Conservation (phyloP, 2,329 filamentous ascomycete genomes). For the Epichloe amarillans region DNA sequence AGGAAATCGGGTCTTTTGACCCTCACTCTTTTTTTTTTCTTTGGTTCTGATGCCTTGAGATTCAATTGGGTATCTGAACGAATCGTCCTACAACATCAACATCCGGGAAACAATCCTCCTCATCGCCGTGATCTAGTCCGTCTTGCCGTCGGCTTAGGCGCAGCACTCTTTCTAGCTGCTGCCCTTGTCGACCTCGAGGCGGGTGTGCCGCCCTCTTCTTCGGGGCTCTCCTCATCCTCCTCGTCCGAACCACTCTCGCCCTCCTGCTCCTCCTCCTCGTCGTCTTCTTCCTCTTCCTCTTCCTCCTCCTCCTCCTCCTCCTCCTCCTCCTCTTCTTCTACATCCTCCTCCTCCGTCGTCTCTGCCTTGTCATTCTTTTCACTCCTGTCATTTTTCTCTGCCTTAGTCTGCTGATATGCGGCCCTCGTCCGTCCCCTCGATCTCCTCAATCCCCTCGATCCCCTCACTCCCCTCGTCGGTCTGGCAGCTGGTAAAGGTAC, state of each 20-base stretch:
- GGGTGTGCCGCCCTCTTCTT: conserved; percentile 17
- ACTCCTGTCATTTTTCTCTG: conserved; percentile 12
- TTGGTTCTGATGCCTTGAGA: not conserved
- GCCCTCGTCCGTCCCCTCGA: conserved; percentile 30
- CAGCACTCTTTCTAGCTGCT: conserved; percentile 1
- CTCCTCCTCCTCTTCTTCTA: conserved; percentile 19
- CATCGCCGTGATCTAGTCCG: conserved; percentile 5
- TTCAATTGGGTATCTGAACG: not conserved
- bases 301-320: conserved; percentile 22
- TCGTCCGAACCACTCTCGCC: conserved; percentile 15
- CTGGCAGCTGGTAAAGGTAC: conserved; percentile 21
- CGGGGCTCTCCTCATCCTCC: conserved; percentile 16
- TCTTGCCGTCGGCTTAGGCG: conserved; percentile 2
- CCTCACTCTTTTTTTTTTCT: not conserved
- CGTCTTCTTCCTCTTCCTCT: conserved; percentile 12
- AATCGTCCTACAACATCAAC: not conserved
- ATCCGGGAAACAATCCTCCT: not conserved
- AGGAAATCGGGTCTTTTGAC: not conserved
- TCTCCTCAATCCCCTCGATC: conserved; percentile 20
- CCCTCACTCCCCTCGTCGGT: conserved; percentile 29
- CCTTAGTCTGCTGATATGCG: conserved; percentile 26
- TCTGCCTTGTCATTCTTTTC: conserved; percentile 18
- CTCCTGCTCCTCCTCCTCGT: conserved; percentile 19
- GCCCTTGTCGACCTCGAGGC: conserved; percentile 19
- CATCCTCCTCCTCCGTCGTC: conserved; percentile 18